Evolutionary conservation across 306 rosid species (phyloP).

Genomic region (Quercus gilva): DNA sequence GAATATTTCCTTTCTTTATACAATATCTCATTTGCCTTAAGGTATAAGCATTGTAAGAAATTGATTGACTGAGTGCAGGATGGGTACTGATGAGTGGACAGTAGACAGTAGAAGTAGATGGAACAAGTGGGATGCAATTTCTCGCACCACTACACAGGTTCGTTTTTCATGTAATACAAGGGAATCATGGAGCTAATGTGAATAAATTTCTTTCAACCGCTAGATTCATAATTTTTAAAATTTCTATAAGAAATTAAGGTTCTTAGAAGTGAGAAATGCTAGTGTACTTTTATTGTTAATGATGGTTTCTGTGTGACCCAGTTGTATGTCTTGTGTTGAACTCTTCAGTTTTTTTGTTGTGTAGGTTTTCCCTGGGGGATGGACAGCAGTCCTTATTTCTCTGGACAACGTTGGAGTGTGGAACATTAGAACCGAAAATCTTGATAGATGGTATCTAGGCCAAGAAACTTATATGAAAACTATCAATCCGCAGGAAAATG

Average conservation of each 20-base stretch:
- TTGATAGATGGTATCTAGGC: conserved; percentile 87
- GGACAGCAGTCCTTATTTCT: conserved; percentile 78
- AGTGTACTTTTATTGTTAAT: not conserved
- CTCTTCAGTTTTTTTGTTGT: not conserved
- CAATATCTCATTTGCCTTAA: not conserved
- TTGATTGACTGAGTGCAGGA: conserved; percentile 45
- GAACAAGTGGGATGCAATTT: conserved; percentile 83
- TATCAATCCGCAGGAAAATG: conserved; percentile 73
- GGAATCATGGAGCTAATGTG: not conserved
- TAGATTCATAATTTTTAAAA: not conserved
- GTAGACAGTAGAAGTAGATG: conserved; percentile 57
- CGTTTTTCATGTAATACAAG: not conserved
- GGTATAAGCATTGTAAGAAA: not conserved
- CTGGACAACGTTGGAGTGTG: conserved; percentile 80
- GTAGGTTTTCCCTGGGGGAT: conserved; percentile 79
- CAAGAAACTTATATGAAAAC: conserved; percentile 87
- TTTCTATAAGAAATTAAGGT: not conserved
- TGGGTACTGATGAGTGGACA: conserved; percentile 76
- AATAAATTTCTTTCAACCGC: not conserved
- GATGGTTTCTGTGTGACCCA: not conserved
- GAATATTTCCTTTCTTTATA: conserved; percentile 16
- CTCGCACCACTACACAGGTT: conserved; percentile 82
- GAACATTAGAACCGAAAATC: conserved; percentile 82
- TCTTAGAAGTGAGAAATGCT: not conserved
- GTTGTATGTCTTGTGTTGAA: conserved; percentile 4